phyloP scores from a whole-genome alignment of 2,329 filamentous ascomycete species.

The Achaetomium macrosporum region DNA sequence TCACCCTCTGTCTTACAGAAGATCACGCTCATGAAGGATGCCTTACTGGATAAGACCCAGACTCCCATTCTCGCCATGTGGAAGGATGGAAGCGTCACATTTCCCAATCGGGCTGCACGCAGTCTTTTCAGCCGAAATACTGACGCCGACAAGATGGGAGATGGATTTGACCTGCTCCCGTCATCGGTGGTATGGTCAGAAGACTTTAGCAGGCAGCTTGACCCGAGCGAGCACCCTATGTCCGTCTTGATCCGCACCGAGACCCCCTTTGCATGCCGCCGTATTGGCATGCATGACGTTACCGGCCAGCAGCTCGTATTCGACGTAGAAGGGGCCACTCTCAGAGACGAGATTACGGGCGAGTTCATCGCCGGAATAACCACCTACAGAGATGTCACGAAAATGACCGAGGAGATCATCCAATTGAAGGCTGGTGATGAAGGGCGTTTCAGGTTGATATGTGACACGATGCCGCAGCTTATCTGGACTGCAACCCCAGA shows the following conservation, averaged over 20 bases:
- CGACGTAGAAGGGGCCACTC: conserved; percentile 61
- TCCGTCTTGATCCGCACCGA: conserved; percentile 57
- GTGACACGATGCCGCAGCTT: conserved; percentile 65
- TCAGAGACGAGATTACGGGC: conserved; percentile 59
- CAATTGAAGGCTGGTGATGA: conserved; percentile 66
- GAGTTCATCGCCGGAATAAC: conserved; percentile 70
- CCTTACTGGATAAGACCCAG: conserved; percentile 66
- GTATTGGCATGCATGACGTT: conserved; percentile 58
- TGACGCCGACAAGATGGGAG: conserved; percentile 34
- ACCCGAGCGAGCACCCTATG: conserved; percentile 60
- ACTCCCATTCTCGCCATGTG: conserved; percentile 75
- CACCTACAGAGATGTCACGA: conserved; percentile 66
- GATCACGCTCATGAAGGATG: conserved; percentile 69
- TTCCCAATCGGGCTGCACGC: conserved; percentile 62
- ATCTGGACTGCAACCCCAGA: conserved; percentile 69
- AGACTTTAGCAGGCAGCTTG: conserved; percentile 56
- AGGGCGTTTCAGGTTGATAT: conserved; percentile 67
- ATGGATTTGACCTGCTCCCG: conserved; percentile 51
- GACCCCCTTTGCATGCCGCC: conserved; percentile 50
- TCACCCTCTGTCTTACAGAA: conserved; percentile 66
- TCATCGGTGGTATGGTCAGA: conserved; percentile 59
- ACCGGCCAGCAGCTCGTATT: conserved; percentile 50
- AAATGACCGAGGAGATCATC: conserved; percentile 61
- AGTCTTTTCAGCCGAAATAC: conserved; percentile 42
- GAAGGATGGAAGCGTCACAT: conserved; percentile 69